Conservation (phyloP, 2,329 filamentous ascomycete genomes). For the Colletotrichum sp. region DNA sequence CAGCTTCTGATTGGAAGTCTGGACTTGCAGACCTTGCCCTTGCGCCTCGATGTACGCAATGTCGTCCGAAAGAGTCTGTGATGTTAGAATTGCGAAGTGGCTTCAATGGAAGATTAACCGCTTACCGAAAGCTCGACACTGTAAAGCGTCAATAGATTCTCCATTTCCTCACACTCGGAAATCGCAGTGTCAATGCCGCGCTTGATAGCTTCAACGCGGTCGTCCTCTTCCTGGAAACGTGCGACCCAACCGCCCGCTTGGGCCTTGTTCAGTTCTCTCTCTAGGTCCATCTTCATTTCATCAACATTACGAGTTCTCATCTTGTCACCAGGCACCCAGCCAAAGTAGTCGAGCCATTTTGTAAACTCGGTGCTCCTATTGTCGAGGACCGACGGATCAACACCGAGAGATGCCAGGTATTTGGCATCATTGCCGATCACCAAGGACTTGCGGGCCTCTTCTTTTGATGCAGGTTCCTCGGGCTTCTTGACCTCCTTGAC, state of each 20-base stretch:
- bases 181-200: slow-evolving; percentile 88
- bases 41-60: slow-evolving; percentile 98
- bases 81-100: slow-evolving; percentile 25
- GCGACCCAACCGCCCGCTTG: slow-evolving; percentile 94
- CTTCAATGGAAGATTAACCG: neutral
- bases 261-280: slow-evolving; percentile 86
- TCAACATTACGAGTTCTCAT: slow-evolving; percentile 79
- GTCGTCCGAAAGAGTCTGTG: slow-evolving; percentile 88
- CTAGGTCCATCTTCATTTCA: slow-evolving; percentile 80
- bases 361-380: slow-evolving; percentile 82
- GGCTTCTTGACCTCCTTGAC: slow-evolving; percentile 35
- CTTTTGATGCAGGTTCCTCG: slow-evolving; percentile 37
- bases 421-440: slow-evolving; percentile 77
- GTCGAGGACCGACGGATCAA: slow-evolving; percentile 79
- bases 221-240: slow-evolving; percentile 84
- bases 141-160: slow-evolving; percentile 92
- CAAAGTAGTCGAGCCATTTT: slow-evolving; percentile 82
- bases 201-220: slow-evolving; percentile 86
- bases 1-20: slow-evolving; percentile 95
- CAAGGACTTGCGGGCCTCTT: slow-evolving; percentile 63
- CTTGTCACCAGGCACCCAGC: slow-evolving; percentile 80
- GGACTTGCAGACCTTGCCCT: slow-evolving; percentile 94
- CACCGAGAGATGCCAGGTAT: slow-evolving; percentile 77
- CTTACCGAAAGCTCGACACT: slow-evolving; percentile 90
- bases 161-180: slow-evolving; percentile 92